phyloP scores from a whole-genome alignment of 1,139 yeast genomes.

The Petasospora rhodanensis region DNA sequence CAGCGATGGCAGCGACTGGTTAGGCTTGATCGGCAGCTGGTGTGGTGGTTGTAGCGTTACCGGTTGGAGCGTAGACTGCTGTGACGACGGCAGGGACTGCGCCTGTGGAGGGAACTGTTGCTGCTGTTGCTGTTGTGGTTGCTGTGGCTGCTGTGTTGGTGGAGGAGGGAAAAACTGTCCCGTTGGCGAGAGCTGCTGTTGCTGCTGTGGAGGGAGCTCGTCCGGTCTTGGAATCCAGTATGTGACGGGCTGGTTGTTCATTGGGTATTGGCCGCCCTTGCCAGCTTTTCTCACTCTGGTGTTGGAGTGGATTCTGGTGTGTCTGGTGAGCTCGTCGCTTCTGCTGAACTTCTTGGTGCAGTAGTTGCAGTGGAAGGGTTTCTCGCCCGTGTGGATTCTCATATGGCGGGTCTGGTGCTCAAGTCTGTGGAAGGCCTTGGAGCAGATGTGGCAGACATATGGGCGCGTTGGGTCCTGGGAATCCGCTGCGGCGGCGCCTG shows the following conservation, averaged over 20 bases:
- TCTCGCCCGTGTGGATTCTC: conserved; percentile 67
- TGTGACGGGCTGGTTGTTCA: conserved; percentile 23
- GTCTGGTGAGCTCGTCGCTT: conserved; percentile 67
- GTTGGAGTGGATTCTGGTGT: conserved; percentile 58
- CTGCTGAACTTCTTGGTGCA: conserved; percentile 65
- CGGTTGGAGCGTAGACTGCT: conserved; percentile 5
- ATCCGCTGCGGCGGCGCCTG: not conserved
- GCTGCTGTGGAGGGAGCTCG: not conserved
- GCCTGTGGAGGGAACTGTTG: conserved; percentile 2
- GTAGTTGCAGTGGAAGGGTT: conserved; percentile 68
- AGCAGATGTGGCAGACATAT: conserved; percentile 56
- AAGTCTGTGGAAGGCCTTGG: conserved; percentile 56
- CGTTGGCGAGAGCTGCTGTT: conserved; percentile 3
- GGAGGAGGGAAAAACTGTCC: conserved; percentile 8
- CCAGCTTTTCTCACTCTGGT: conserved; percentile 50
- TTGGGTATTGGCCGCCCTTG: conserved; percentile 28
- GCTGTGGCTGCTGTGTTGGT: no score
- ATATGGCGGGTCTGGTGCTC: conserved; percentile 72
- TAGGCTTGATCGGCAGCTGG: conserved; percentile 8
- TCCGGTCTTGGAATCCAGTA: conserved; percentile 22
- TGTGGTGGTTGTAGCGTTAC: conserved; percentile 9
- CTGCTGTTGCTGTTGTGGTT: conserved; percentile 6
- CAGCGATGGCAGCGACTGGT: conserved; percentile 11
- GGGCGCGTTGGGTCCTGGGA: conserved; percentile 33
- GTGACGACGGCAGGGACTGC: conserved; percentile 4